phyloP scores from a whole-genome alignment of 2,329 filamentous ascomycete genomes.

The Claviceps lovelessii region DNA sequence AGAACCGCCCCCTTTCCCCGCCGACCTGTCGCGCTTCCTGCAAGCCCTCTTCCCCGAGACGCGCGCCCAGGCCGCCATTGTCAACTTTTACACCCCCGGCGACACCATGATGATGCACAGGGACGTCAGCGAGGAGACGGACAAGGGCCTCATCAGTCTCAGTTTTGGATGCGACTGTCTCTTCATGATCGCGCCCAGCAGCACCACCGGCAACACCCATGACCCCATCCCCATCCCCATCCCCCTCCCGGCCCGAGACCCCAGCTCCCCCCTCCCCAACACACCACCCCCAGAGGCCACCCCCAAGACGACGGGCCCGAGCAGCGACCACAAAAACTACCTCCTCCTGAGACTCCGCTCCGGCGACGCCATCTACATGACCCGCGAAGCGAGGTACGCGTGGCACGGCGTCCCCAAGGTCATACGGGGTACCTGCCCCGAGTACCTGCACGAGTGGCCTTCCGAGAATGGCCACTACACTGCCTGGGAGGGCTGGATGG shows the following conservation, averaged over 20 bases:
- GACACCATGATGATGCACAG: slow-evolving; percentile 88
- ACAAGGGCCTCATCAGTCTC: slow-evolving; percentile 66
- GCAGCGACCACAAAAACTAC: slow-evolving; percentile 25
- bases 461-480: slow-evolving; percentile 38
- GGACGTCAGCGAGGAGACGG: slow-evolving; percentile 77
- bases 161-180: slow-evolving; percentile 83
- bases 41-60: slow-evolving; percentile 61
- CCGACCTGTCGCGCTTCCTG: slow-evolving; percentile 55
- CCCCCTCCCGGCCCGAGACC: slow-evolving; percentile 6
- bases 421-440: slow-evolving; percentile 62
- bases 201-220: not conserved
- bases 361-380: slow-evolving; percentile 87
- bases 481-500: slow-evolving; percentile 78
- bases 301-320: not conserved
- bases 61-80: slow-evolving; percentile 73
- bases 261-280: no score
- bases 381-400: slow-evolving; percentile 63
- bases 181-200: slow-evolving; percentile 64
- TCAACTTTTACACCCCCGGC: slow-evolving; percentile 82
- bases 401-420: slow-evolving; percentile 95
- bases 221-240: slow-evolving; percentile 1
- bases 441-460: slow-evolving; percentile 63
- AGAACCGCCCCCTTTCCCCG: slow-evolving; percentile 57
- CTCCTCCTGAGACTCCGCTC: slow-evolving; percentile 57
- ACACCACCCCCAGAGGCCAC: no score